Evolutionary conservation across 2,329 filamentous ascomycete genomes (phyloP).

Genomic region (Colletotrichum limetticola): DNA sequence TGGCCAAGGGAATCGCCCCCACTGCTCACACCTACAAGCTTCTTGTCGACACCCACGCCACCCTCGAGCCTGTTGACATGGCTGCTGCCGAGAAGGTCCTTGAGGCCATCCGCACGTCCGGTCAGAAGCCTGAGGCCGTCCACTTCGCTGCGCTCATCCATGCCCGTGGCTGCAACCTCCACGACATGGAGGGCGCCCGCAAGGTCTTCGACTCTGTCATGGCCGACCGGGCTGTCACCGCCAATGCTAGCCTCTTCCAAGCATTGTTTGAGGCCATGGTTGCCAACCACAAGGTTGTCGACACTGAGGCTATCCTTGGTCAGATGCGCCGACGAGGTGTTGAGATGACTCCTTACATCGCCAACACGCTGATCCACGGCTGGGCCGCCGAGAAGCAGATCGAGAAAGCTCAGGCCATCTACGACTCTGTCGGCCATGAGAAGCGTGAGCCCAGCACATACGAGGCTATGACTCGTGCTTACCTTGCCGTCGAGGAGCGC

Average conservation of each 20-base stretch:
- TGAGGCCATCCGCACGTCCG: slow-evolving; percentile 77
- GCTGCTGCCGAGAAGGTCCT: slow-evolving; percentile 85
- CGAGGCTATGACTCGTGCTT: slow-evolving; percentile 97
- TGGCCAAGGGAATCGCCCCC: slow-evolving; percentile 83
- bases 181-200: slow-evolving; percentile 87
- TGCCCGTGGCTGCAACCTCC: slow-evolving; percentile 91
- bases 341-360: slow-evolving; percentile 95
- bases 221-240: slow-evolving; percentile 71
- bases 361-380: slow-evolving; percentile 96
- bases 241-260: slow-evolving; percentile 91
- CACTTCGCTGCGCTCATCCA: slow-evolving; percentile 97
- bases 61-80: slow-evolving; percentile 92
- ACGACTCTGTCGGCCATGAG: slow-evolving; percentile 78
- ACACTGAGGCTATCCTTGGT: slow-evolving; percentile 77
- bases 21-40: slow-evolving; percentile 98
- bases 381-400: slow-evolving; percentile 91
- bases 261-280: slow-evolving; percentile 98
- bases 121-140: slow-evolving; percentile 85
- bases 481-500: slow-evolving; percentile 84
- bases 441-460: slow-evolving; percentile 97
- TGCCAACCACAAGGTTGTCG: slow-evolving; percentile 86
- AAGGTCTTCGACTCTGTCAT: slow-evolving; percentile 86
- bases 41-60: slow-evolving; percentile 93
- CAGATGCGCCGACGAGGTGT: slow-evolving; percentile 81
- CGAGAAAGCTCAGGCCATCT: slow-evolving; percentile 80